Evolutionary conservation across 2,329 filamentous ascomycete genomes (phyloP).

Genomic region (Fusarium pseudocircinatum): DNA sequence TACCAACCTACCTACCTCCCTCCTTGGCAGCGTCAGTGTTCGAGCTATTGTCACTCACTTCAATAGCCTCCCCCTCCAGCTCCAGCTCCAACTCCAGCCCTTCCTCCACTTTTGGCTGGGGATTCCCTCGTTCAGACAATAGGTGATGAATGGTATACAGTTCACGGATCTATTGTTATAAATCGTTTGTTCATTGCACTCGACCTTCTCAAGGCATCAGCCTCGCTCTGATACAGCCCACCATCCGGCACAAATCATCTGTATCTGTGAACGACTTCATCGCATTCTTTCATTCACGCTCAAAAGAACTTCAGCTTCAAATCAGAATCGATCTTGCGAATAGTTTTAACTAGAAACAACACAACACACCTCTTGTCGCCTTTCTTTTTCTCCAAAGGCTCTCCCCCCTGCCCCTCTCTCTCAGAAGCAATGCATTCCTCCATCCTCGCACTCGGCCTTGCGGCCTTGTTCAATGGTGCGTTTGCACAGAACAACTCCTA

Average conservation of each 20-base stretch:
- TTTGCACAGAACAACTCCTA: constrained; percentile 36
- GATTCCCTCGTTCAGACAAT: constrained; percentile 29
- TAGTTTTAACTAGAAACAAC: background rate
- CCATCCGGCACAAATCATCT: background rate
- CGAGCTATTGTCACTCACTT: constrained; percentile 7
- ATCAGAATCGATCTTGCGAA: constrained; percentile 3
- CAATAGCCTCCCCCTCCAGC: constrained; percentile 22
- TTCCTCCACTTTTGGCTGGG: constrained; percentile 26
- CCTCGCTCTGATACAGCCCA: background rate
- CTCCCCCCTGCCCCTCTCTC: background rate
- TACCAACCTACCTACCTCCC: background rate
- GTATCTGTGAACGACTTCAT: constrained; percentile 16
- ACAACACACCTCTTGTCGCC: background rate
- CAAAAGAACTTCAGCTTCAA: constrained; percentile 3
- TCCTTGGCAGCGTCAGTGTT: constrained; percentile 32
- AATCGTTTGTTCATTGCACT: background rate
- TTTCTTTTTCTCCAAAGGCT: background rate
- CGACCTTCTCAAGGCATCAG: background rate
- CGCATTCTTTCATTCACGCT: background rate
- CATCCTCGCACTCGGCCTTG: constrained; percentile 41
- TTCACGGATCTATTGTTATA: constrained; percentile 28
- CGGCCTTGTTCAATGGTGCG: constrained; percentile 43
- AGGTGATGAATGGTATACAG: background rate
- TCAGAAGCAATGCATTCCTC: constrained; percentile 40
- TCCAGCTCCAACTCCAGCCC: background rate